Conservation (phyloP, 2,329 filamentous ascomycete species). For the Penicillium frequentans region DNA sequence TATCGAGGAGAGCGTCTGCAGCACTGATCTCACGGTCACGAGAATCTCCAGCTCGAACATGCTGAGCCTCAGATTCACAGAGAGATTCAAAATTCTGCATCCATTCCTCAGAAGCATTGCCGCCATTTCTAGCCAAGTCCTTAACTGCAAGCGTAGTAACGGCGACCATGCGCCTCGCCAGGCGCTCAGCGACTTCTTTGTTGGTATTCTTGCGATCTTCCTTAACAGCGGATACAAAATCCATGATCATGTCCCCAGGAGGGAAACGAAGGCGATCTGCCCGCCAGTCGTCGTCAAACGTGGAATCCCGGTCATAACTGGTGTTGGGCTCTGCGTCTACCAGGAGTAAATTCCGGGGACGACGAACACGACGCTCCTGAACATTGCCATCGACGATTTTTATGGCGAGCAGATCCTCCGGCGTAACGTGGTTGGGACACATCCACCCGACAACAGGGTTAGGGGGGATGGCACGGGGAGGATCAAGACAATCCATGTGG, state of each 20-base stretch:
- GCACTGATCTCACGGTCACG: background rate
- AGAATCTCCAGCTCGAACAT: background rate
- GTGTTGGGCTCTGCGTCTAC: conserved; percentile 15
- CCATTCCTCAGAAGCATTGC: background rate
- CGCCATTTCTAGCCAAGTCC: background rate
- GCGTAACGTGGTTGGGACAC: conserved; percentile 83
- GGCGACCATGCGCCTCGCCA: background rate
- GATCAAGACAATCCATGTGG: conserved; percentile 90
- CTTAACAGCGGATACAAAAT: conserved; percentile 20
- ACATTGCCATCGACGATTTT: conserved; percentile 57
- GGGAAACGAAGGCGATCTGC: conserved; percentile 14
- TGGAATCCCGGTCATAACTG: conserved; percentile 14
- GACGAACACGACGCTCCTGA: conserved; percentile 32
- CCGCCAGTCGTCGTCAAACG: conserved; percentile 22
- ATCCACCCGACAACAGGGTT: conserved; percentile 72
- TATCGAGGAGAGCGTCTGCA: background rate
- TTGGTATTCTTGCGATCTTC: conserved; percentile 4
- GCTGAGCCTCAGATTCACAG: background rate
- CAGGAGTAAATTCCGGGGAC: conserved; percentile 22
- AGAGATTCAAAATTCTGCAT: background rate
- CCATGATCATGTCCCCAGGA: conserved; percentile 17
- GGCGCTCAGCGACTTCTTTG: conserved; percentile 1
- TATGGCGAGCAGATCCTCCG: conserved; percentile 57
- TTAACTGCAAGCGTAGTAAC: background rate
- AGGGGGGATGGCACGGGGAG: conserved; percentile 77